A percentile compares a stretch with the other conserved stretches of the same genome.
These are phyloP conservation scores for Orbilia oligospora DNA, from an alignment of 2,329 filamentous ascomycete genomes.

Conservation along the genomic window DNA sequence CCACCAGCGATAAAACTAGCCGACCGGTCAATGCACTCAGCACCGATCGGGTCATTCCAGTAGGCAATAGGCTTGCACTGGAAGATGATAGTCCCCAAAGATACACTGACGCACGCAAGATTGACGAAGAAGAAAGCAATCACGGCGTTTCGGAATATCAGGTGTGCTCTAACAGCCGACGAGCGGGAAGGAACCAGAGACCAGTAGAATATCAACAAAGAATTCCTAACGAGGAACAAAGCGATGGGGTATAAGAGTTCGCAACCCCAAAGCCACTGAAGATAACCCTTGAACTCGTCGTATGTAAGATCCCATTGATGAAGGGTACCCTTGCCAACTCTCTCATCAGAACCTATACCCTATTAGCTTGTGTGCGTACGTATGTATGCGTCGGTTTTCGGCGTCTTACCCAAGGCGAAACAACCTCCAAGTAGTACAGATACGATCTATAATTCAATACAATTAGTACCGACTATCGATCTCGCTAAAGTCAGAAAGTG, in stretches of 20 bases:
- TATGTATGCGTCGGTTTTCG: neutral
- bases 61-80: constrained; percentile 67
- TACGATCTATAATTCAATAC: constrained; percentile 21
- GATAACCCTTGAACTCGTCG: constrained; percentile 52
- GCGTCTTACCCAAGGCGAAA: constrained; percentile 41
- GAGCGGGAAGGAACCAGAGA: constrained; percentile 54
- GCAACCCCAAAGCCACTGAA: constrained; percentile 55
- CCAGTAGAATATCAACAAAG: constrained; percentile 58
- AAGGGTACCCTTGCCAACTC: constrained; percentile 54
- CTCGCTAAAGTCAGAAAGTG: neutral
- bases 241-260: constrained; percentile 50
- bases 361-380: constrained; percentile 6
- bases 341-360: constrained; percentile 47
- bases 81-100: constrained; percentile 65
- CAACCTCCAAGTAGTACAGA: constrained; percentile 44
- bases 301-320: constrained; percentile 57
- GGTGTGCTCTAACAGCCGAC: constrained; percentile 43
- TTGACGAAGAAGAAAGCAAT: constrained; percentile 59
- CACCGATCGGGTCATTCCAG: constrained; percentile 64
- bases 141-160: constrained; percentile 54
- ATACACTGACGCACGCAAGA: constrained; percentile 48
- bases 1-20: constrained; percentile 72
- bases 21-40: constrained; percentile 70
- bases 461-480: constrained; percentile 6
- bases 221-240: constrained; percentile 49